Evolutionary conservation across 2,329 filamentous ascomycete species (phyloP).

Genomic region (Nakataea oryzae): DNA sequence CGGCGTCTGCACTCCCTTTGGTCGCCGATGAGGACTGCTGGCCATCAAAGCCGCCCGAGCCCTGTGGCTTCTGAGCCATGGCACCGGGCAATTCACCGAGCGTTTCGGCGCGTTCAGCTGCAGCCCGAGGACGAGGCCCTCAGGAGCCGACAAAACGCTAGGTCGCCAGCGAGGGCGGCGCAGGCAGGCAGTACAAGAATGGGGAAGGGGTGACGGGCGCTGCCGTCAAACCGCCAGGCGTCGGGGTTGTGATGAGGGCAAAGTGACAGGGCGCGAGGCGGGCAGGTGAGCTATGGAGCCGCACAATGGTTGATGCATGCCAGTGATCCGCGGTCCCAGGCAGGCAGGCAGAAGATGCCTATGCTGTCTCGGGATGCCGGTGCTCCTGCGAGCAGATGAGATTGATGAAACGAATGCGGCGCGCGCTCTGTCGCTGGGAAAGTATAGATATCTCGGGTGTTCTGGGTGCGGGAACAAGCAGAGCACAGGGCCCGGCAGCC

Average conservation of each 20-base stretch:
- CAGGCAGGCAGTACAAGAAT: neutral
- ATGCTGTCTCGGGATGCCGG: neutral
- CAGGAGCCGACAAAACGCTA: neutral
- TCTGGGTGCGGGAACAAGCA: neutral
- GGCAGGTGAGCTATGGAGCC: neutral
- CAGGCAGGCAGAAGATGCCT: neutral
- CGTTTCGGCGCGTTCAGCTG: neutral
- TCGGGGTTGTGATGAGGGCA: neutral
- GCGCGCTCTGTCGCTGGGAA: neutral
- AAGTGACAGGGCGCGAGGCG: neutral
- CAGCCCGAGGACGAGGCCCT: neutral
- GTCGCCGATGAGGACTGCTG: slow-evolving; percentile 14
- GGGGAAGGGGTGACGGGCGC: neutral
- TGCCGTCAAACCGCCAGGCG: neutral
- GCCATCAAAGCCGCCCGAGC: slow-evolving; percentile 16
- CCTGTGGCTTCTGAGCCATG: slow-evolving; percentile 27
- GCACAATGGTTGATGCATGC: neutral
- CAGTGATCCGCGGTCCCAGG: neutral
- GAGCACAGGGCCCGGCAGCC: neutral
- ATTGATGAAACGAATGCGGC: neutral
- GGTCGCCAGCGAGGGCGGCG: neutral
- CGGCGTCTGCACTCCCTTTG: slow-evolving; percentile 15
- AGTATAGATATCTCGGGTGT: neutral
- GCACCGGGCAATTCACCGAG: slow-evolving; percentile 4
- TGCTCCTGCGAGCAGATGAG: neutral